phyloP scores from a whole-genome alignment of 257 asterid species.

The Przewalskia tangutica region DNA sequence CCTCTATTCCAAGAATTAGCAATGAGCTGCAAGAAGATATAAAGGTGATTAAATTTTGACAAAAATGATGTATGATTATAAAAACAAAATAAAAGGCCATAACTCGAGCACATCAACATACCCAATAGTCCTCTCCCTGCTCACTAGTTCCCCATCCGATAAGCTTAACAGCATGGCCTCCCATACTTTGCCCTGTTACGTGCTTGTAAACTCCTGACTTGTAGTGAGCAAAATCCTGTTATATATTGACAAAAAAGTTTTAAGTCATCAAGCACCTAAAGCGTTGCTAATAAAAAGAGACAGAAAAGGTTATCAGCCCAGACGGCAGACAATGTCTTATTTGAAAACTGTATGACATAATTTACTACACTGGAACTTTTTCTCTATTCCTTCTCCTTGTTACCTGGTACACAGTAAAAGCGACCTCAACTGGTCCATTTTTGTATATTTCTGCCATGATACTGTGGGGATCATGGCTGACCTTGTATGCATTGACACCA shows the following conservation, averaged over 20 bases:
- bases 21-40: constrained; percentile 45
- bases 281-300: not conserved
- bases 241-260: not conserved
- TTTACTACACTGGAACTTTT: not conserved
- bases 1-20: constrained; percentile 96
- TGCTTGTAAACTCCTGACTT: constrained; percentile 89
- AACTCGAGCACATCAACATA: constrained; percentile 7
- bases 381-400: not conserved
- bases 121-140: constrained; percentile 93
- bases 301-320: not conserved
- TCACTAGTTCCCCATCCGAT: constrained; percentile 91
- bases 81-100: not conserved
- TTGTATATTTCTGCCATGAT: constrained; percentile 77
- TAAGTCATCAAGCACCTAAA: not conserved
- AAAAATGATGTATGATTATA: not conserved
- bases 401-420: constrained; percentile 94
- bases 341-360: not conserved
- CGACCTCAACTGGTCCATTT: constrained; percentile 90
- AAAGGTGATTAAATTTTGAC: constrained; percentile 3
- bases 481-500: constrained; percentile 45
- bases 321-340: not conserved
- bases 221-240: constrained; percentile 89
- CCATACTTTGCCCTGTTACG: constrained; percentile 54
- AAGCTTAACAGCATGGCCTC: constrained; percentile 92
- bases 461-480: constrained; percentile 53